A percentile compares a stretch with the other conserved stretches of the same genome.
Evolutionary conservation across 2,329 filamentous ascomycete genomes (phyloP).

Genomic region (Ceratocystis ficicola): DNA sequence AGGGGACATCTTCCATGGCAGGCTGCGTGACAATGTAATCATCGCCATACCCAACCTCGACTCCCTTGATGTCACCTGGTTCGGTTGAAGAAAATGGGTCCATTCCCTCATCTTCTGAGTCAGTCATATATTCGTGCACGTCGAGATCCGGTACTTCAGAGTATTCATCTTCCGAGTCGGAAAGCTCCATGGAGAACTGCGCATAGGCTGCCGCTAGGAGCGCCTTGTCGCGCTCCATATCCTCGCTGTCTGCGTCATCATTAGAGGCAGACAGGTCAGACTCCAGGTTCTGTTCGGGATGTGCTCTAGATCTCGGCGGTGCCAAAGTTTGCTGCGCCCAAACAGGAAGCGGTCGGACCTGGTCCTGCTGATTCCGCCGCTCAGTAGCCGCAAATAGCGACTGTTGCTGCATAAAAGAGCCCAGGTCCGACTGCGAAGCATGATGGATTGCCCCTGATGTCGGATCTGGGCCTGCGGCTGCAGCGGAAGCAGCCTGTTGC

Average conservation of each 20-base stretch:
- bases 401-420: conserved; percentile 1
- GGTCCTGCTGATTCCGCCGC: conserved; percentile 5
- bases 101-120: conserved; percentile 16
- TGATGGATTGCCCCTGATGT: neutral
- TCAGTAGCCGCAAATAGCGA: conserved; percentile 14
- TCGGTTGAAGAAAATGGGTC: conserved; percentile 36
- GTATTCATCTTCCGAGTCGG: conserved; percentile 48
- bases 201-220: conserved; percentile 29
- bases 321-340: conserved; percentile 5
- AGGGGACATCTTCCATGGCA: conserved; percentile 73
- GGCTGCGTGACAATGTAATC: conserved; percentile 81
- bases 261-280: conserved; percentile 28
- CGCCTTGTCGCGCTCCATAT: conserved; percentile 28
- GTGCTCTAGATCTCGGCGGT: neutral
- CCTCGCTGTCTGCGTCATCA: conserved; percentile 25
- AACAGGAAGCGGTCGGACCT: neutral
- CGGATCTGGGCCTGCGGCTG: neutral
- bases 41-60: conserved; percentile 61
- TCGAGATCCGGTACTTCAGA: conserved; percentile 43
- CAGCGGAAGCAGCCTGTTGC: neutral
- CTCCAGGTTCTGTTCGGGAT: neutral
- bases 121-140: conserved; percentile 24
- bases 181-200: conserved; percentile 49
- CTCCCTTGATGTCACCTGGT: conserved; percentile 64
- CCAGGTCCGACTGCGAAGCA: neutral